Conservation (phyloP, 352 stramenopile genomes). For the Sclerospora graminicola region DNA sequence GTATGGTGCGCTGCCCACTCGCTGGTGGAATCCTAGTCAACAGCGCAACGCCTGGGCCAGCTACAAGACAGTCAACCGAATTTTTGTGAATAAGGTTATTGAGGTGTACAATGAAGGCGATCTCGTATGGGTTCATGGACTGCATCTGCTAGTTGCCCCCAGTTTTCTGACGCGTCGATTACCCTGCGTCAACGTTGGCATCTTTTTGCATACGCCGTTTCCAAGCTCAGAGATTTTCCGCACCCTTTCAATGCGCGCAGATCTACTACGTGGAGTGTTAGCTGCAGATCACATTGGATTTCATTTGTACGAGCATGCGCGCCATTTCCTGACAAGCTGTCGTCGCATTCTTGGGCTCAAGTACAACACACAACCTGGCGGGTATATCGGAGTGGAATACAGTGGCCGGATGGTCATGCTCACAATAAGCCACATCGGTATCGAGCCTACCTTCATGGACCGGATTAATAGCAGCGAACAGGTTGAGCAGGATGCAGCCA, state of each 20-base stretch:
- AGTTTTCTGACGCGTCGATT: slow-evolving; percentile 93
- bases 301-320: slow-evolving; percentile 96
- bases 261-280: slow-evolving; percentile 93
- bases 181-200: slow-evolving; percentile 90
- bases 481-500: slow-evolving; percentile 37
- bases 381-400: slow-evolving; percentile 93
- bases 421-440: slow-evolving; percentile 96
- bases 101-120: slow-evolving; percentile 88
- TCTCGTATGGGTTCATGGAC: slow-evolving; percentile 95
- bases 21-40: slow-evolving; percentile 77
- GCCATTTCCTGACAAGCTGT: slow-evolving; percentile 97
- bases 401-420: slow-evolving; percentile 95
- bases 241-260: slow-evolving; percentile 93
- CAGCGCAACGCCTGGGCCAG: slow-evolving; percentile 86
- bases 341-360: slow-evolving; percentile 79
- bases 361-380: slow-evolving; percentile 86
- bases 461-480: slow-evolving; percentile 41
- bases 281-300: slow-evolving; percentile 97
- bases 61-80: slow-evolving; percentile 96
- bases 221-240: slow-evolving; percentile 98
- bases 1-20: slow-evolving; percentile 77
- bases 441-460: slow-evolving; percentile 88
- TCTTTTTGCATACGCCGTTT: slow-evolving; percentile 99
- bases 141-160: slow-evolving; percentile 96
- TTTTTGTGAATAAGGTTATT: slow-evolving; percentile 92